Evolutionary conservation across 371 early-diverging fungal species (phyloP), one percentile per base, ranked within the genome.

Genomic region (Batrachochytrium dendrobatidis): DNA sequence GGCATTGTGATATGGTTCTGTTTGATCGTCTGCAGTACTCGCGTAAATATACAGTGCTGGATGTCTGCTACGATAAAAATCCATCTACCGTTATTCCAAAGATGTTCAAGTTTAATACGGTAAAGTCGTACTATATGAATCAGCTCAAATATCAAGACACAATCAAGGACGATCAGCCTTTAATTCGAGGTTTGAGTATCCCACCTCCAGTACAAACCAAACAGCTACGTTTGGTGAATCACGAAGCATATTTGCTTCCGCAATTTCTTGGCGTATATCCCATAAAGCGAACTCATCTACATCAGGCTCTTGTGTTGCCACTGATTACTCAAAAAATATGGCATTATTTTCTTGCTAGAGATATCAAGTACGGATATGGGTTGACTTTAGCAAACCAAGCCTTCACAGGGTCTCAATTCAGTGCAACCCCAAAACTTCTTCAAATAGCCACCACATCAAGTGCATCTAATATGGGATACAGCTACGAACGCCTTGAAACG

Each of bases 401-500:
- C 12, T n/a, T n/a, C 39, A 34, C 43, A 45, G 45, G 1, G 32
- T 32, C 22, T 24, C 29, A 39, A 5, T 33, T 64, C 17, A 32
- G 17, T 28, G 55, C 31, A 8, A 30, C 57, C 22, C 26, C 60
- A 7, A 58, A 61, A 15, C 35, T 66, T 20, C 49, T 72, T 25
- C 62, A 63, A 49, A 43, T 46, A 29, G 75, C 75, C 0, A 56
- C 67, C 17, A 72, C 67, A 1, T 53, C 72, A 1, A 56, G 68
- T 2, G 59, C 59, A 8, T 82, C 92, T 0, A 79, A 74, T 59
- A 72, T 82, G 62, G 80, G 77, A 3, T 79, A 76, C 61, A 80
- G 92, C 62, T 99, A 98, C 64, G 95, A 99, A 71, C 87, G 98
- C 4, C 75, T 99, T 0, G 98, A 99, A 72, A 87, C 89, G 6